Percentiles rank a stretch among this genome's conserved stretches.
These are phyloP conservation scores for Mycena pura DNA, from an alignment of 768 basidiomycete species.

Conservation along the genomic window DNA sequence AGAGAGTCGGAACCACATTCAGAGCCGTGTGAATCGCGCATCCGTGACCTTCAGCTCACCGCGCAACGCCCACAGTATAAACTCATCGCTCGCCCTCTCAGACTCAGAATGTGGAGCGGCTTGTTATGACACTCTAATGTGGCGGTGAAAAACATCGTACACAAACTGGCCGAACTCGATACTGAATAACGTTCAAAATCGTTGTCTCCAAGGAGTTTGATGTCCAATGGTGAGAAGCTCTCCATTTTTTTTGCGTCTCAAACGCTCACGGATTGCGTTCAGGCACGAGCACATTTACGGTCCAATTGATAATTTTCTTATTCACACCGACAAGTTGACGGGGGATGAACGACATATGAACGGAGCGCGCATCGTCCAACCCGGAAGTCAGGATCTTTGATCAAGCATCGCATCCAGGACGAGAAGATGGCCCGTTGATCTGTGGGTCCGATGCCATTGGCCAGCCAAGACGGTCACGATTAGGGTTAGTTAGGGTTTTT, in stretches of 20 bases:
- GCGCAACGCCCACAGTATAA: no score
- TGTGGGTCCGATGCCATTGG: no score
- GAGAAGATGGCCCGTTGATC: constrained; percentile 48
- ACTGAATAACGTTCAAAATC: constrained; percentile 48
- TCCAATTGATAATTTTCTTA: constrained; percentile 39
- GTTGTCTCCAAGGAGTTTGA: constrained; percentile 54
- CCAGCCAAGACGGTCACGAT: no score
- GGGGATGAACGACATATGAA: constrained; percentile 23
- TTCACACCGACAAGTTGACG: constrained; percentile 42
- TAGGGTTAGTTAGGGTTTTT: no score
- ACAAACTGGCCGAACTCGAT: constrained; percentile 43
- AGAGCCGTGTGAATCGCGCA: no score
- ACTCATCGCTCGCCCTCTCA: no score
- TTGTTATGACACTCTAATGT: constrained; percentile 62
- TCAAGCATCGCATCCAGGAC: neutral
- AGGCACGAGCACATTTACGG: constrained; percentile 62
- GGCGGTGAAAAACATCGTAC: constrained; percentile 57
- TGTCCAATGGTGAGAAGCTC: constrained; percentile 44
- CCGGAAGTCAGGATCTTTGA: constrained; percentile 6
- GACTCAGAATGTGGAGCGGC: no score
- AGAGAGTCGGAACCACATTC: no score
- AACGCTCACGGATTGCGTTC: constrained; percentile 29
- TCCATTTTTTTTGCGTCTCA: neutral
- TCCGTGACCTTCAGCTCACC: no score
- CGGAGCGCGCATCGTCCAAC: constrained; percentile 42